Conservation (phyloP, 768 basidiomycete genomes). For the Suillus cothurnatus region DNA sequence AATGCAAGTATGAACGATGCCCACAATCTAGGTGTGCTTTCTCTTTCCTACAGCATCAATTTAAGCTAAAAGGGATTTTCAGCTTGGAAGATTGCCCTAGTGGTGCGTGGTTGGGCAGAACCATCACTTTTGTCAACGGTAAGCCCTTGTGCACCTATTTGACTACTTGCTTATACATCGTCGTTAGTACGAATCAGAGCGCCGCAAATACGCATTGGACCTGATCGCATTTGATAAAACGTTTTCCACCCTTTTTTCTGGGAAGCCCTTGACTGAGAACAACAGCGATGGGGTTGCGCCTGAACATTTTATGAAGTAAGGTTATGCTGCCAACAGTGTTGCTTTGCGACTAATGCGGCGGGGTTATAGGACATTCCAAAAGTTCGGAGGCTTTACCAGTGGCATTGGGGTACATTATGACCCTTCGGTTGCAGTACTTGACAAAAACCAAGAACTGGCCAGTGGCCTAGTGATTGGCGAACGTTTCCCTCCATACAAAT, state of each 20-base stretch:
- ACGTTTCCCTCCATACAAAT: conserved; percentile 49
- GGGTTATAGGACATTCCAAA: conserved; percentile 43
- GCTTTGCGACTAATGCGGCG: conserved; percentile 2
- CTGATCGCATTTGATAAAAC: conserved; percentile 56
- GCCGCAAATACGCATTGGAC: conserved; percentile 54
- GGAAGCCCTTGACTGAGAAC: conserved; percentile 45
- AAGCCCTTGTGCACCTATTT: conserved; percentile 15
- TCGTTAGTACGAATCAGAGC: conserved; percentile 52
- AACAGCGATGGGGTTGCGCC: conserved; percentile 41
- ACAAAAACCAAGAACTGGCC: conserved; percentile 39
- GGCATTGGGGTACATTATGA: conserved; percentile 54
- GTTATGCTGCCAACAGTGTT: neutral
- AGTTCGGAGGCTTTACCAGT: conserved; percentile 47
- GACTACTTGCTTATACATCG: neutral
- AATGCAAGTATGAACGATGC: conserved; percentile 57
- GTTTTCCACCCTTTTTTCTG: conserved; percentile 54
- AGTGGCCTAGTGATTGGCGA: conserved; percentile 47
- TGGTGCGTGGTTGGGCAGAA: conserved; percentile 50
- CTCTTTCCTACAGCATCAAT: neutral
- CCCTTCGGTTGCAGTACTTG: conserved; percentile 40
- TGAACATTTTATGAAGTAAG: conserved; percentile 48
- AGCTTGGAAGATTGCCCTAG: conserved; percentile 57
- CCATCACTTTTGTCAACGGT: conserved; percentile 49
- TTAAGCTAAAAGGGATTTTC: neutral
- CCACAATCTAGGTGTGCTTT: conserved; percentile 47